Conservation (phyloP, 352 stramenopile species). For the Globisporangium spinosum region DNA sequence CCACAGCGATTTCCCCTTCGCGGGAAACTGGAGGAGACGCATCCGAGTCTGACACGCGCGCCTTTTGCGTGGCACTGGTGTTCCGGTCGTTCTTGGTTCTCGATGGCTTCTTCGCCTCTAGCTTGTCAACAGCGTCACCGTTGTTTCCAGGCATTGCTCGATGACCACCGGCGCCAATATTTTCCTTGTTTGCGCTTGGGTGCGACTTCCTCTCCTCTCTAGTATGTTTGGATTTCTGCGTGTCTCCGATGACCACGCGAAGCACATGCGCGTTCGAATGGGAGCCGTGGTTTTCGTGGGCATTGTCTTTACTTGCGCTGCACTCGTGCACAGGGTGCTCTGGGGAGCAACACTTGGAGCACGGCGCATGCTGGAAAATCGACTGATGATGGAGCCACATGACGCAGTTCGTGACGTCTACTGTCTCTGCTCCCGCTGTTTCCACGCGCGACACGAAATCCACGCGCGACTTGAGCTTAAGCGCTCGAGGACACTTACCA, state of each 20-base stretch:
- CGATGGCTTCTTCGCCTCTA: neutral
- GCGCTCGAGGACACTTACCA: constrained; percentile 26
- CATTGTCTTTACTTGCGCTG: neutral
- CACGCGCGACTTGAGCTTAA: constrained; percentile 34
- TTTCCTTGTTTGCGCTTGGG: constrained; percentile 5
- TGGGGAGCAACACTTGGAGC: constrained; percentile 14
- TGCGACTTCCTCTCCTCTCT: neutral
- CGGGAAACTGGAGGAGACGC: too few species aligned
- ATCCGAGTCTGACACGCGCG: neutral
- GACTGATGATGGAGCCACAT: constrained; percentile 51
- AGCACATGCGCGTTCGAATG: constrained; percentile 1
- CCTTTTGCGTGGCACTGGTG: neutral
- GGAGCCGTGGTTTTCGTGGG: neutral
- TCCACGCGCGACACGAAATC: constrained; percentile 34
- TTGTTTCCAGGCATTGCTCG: neutral
- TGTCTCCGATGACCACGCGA: neutral
- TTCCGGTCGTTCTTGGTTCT: neutral
- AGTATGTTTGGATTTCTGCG: neutral
- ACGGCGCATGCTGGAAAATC: constrained; percentile 19
- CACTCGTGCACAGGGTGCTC: constrained; percentile 8
- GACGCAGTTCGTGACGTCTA: neutral
- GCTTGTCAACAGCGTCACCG: neutral
- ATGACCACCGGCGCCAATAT: neutral
- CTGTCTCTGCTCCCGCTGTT: constrained; percentile 10
- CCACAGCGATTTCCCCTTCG: neutral